Conservation (phyloP, 139 green algal species). For the Asterochloris erici region DNA sequence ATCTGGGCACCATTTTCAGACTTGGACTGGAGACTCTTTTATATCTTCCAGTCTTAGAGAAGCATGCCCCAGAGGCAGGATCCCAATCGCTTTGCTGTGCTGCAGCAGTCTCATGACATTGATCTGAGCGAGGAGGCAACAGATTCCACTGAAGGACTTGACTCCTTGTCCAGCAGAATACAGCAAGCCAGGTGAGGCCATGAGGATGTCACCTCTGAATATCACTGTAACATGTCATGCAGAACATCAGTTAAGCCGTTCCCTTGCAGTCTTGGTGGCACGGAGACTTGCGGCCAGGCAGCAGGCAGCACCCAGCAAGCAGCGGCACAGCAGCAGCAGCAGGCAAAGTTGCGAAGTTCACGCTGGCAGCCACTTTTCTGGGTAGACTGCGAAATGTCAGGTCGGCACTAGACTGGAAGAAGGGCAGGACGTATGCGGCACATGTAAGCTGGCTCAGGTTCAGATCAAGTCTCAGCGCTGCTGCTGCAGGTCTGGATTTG, state of each 20-base stretch:
- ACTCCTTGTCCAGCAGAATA: background rate
- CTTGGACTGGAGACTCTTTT: no score
- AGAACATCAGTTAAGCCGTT: background rate
- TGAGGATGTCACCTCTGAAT: background rate
- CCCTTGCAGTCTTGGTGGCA: slow-evolving; percentile 1
- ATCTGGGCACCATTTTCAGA: no score
- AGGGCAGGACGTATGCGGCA: background rate
- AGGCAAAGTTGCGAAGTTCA: background rate
- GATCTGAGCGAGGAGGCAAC: slow-evolving; percentile 10
- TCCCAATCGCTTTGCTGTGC: slow-evolving; percentile 2
- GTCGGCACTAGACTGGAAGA: slow-evolving; percentile 22
- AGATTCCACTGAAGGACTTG: background rate
- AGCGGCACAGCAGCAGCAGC: background rate
- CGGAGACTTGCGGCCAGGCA: background rate
- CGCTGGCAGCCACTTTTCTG: slow-evolving; percentile 71
- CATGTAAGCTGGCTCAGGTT: background rate
- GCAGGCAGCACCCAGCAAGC: background rate
- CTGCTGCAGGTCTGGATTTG: slow-evolving; percentile 72
- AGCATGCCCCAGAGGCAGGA: background rate
- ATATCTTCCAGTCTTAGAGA: no score
- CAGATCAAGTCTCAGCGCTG: background rate
- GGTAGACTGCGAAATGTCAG: slow-evolving; percentile 92
- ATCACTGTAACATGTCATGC: background rate
- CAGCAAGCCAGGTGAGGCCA: background rate
- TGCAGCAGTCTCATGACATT: slow-evolving; percentile 14